Conservation (phyloP, 805 yeast species). For the Lipomyces yamanashiensis region DNA sequence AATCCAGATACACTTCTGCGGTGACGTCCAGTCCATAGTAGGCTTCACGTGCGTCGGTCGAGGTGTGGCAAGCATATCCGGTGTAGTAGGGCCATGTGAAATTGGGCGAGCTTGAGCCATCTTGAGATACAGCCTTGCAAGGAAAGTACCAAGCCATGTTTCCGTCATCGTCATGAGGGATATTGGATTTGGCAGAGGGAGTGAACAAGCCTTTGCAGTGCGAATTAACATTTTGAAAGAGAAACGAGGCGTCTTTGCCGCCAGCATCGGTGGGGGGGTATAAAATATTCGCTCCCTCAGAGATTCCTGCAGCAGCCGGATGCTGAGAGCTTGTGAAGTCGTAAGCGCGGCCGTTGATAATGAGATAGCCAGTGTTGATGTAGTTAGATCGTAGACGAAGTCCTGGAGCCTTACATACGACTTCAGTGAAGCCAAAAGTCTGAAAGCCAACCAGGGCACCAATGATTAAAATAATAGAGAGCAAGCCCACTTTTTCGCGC, state of each 20-base stretch:
- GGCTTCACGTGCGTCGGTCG: slow-evolving; percentile 65
- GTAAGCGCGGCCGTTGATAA: slow-evolving; percentile 83
- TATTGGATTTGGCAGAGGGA: slow-evolving; percentile 69
- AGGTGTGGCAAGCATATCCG: slow-evolving; percentile 93
- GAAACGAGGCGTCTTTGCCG: slow-evolving; percentile 79
- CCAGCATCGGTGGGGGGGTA: slow-evolving; percentile 90
- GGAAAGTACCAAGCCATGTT: slow-evolving; percentile 96
- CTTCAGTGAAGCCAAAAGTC: slow-evolving; percentile 86
- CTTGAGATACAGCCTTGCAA: slow-evolving; percentile 69
- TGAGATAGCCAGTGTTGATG: slow-evolving; percentile 63
- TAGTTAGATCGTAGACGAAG: slow-evolving; percentile 63
- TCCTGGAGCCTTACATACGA: slow-evolving; percentile 65
- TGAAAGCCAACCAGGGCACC: slow-evolving; percentile 83
- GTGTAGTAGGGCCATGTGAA: slow-evolving; percentile 63
- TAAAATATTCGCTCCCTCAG: slow-evolving; percentile 68
- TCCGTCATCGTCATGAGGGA: slow-evolving; percentile 66
- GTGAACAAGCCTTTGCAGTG: slow-evolving; percentile 78
- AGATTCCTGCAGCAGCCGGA: slow-evolving; percentile 81
- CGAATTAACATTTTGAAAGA: slow-evolving; percentile 91
- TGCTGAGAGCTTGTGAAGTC: slow-evolving; percentile 70
- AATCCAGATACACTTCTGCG: slow-evolving; percentile 83
- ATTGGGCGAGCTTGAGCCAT: slow-evolving; percentile 73
- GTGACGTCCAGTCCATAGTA: slow-evolving; percentile 62
- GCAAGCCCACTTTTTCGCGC: slow-evolving; percentile 91
- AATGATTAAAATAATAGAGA: slow-evolving; percentile 70